These are phyloP conservation scores for Ambrosiella xylebori DNA, from an alignment of 2,329 filamentous ascomycete genomes.

Conservation along the genomic window DNA sequence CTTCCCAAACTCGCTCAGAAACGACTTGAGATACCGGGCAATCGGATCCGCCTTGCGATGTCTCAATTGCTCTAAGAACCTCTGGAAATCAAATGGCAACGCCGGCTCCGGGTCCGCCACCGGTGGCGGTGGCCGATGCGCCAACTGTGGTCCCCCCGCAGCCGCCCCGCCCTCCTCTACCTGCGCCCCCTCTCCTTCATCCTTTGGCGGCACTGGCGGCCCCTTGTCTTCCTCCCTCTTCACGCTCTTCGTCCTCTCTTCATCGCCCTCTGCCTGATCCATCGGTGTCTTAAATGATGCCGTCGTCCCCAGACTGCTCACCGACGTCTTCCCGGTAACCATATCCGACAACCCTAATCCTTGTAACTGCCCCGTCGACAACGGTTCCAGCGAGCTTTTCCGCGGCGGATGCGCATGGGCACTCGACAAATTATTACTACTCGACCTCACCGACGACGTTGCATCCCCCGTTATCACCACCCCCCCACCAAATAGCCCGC, in stretches of 20 bases:
- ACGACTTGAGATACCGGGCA: conserved; percentile 86
- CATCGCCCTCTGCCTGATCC: conserved; percentile 13
- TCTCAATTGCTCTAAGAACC: conserved; percentile 86
- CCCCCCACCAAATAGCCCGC: conserved; percentile 2
- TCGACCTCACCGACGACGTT: background rate
- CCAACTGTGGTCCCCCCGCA: background rate
- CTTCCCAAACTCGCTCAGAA: conserved; percentile 86
- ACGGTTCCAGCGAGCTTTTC: conserved; percentile 69
- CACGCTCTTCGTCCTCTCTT: too few relatives aligned
- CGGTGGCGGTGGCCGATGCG: conserved; percentile 48
- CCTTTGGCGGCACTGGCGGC: conserved; percentile 44
- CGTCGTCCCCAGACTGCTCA: conserved; percentile 21
- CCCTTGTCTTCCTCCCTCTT: conserved; percentile 26
- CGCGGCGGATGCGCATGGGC: conserved; percentile 53
- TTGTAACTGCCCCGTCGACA: conserved; percentile 34
- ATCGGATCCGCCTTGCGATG: conserved; percentile 97
- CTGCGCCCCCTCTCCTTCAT: conserved; percentile 18
- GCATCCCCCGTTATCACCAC: background rate
- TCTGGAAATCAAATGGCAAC: conserved; percentile 89
- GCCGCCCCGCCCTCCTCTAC: conserved; percentile 14
- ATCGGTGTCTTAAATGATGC: conserved; percentile 12
- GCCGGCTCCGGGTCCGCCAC: conserved; percentile 65
- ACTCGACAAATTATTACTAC: background rate
- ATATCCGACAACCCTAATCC: conserved; percentile 19
- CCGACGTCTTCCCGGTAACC: background rate